phyloP scores from a whole-genome alignment of 2,329 filamentous ascomycete species.

The Neonectria punicea region DNA sequence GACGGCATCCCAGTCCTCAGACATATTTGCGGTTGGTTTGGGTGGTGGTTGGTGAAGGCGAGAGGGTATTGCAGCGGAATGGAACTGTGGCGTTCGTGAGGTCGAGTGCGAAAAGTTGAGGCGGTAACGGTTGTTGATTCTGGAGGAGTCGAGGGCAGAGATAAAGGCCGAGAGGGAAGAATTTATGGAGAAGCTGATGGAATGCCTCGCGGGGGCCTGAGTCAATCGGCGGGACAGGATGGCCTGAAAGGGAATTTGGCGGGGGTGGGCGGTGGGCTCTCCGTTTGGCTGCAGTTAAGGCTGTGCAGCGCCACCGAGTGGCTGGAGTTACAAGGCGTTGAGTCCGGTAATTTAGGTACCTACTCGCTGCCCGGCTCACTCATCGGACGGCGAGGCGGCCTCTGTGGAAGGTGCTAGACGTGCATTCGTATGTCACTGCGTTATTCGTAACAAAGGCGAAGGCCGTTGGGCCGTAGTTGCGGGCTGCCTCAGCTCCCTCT shows the following conservation, averaged over 20 bases:
- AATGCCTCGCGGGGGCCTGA: conserved; percentile 48
- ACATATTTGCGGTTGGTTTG: conserved; percentile 58
- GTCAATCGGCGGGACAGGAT: conserved; percentile 50
- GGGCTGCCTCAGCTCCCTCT: conserved; percentile 3
- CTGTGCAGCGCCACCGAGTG: conserved; percentile 34
- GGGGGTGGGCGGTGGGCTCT: conserved; percentile 25
- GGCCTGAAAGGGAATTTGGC: conserved; percentile 36
- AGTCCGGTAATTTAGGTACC: neutral
- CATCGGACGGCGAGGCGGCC: conserved; percentile 1
- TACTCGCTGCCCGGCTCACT: neutral
- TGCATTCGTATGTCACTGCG: neutral
- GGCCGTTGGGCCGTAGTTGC: neutral
- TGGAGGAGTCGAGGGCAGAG: conserved; percentile 30
- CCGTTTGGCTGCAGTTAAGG: conserved; percentile 19
- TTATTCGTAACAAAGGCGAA: neutral
- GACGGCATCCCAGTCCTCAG: conserved; percentile 81
- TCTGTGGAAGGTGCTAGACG: conserved; percentile 47
- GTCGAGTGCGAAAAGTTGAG: conserved; percentile 1
- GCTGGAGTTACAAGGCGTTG: conserved; percentile 19
- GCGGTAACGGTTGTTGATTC: conserved; percentile 24
- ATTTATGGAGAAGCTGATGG: conserved; percentile 47
- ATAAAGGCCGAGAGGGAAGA: conserved; percentile 34
- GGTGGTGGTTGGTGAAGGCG: conserved; percentile 11
- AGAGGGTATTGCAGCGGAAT: conserved; percentile 8
- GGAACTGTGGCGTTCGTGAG: neutral